Evolutionary conservation across 495 filamentous ascomycete genomes (phyloP), one percentile per base, ranked within the genome.

Genomic region (Penicillium crystallinum): DNA sequence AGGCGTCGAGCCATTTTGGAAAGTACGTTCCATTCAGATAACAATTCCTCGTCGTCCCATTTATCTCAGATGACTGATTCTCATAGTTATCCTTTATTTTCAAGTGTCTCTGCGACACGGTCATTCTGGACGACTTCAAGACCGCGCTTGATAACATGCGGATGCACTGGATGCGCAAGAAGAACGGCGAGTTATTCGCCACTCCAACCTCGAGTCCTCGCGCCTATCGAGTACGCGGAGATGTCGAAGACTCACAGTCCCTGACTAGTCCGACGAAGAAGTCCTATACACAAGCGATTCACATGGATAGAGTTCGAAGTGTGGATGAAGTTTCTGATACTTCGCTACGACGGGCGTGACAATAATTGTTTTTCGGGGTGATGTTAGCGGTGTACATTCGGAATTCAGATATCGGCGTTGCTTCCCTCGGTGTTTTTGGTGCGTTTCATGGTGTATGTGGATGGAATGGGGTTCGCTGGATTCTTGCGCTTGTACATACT

Each of bases 101-200:
- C 71, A 84, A 82, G 58, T 81, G 78, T 46, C 72, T 81, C 30
- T 80, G 77, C 41, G 81, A 84, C 57, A 76, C 74, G 6, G 71
- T 82, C 40, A 73, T 84, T 40, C 73, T 84, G 0, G 81, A 84
- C 50, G 81, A 84, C 46, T 84, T 84, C 77, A 82, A 82, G 61
- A 82, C 76, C 2, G 79, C 76, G 0, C 71, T 83, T 15, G 79
- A 81, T 35, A 52, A 52, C 12, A 46, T 68, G 36, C 61, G 63
- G 15, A 31, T 21, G 4, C 52, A 68, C 55, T 66, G 61, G 63
- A 50, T 68, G 15, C 55, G 40, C 39, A 67, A 64, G 34, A 49
- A 49, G 37, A 40, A 39, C 47, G 25, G 36, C 27, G 27, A 49
- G 15, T 1, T 47, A 2, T 47, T 47, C 21, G 30, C 25, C 6